phyloP scores from a whole-genome alignment of 2,329 filamentous ascomycete genomes.

The Penicillium sp. region DNA sequence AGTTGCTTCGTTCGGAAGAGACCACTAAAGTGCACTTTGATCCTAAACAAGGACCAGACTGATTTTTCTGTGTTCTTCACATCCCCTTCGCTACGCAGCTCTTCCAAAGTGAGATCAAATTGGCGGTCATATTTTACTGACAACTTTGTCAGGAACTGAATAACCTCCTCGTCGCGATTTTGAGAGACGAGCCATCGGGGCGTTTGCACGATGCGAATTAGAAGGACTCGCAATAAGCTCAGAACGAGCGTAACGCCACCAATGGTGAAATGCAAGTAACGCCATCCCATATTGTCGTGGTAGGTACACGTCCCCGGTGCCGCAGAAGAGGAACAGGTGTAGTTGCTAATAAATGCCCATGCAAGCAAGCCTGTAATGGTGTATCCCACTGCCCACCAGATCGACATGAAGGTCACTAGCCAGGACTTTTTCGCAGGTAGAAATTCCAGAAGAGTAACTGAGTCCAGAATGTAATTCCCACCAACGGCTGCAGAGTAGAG shows the following conservation, averaged over 20 bases:
- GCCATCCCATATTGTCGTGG: not conserved
- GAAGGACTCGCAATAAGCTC: not conserved
- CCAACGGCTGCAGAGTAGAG: not conserved
- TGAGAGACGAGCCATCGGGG: not conserved
- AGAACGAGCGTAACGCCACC: not conserved
- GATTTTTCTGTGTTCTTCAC: not conserved
- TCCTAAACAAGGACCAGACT: not conserved
- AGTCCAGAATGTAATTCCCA: not conserved
- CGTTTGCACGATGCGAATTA: not conserved
- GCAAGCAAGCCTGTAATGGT: not conserved
- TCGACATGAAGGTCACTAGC: not conserved
- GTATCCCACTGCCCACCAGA: not conserved
- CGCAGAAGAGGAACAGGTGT: not conserved
- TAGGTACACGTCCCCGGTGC: not conserved
- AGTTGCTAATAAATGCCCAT: not conserved
- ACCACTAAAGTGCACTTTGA: not conserved
- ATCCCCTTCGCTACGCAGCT: not conserved
- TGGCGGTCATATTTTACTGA: not conserved
- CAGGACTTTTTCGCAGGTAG: not conserved
- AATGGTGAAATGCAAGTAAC: not conserved
- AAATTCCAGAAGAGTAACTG: not conserved
- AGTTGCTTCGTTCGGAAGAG: not conserved
- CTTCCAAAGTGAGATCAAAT: not conserved
- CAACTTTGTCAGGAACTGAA: not conserved
- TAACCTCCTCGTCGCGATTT: not conserved